Evolutionary conservation across 345 rosid genomes (phyloP).

Genomic region (Citrus inodora): DNA sequence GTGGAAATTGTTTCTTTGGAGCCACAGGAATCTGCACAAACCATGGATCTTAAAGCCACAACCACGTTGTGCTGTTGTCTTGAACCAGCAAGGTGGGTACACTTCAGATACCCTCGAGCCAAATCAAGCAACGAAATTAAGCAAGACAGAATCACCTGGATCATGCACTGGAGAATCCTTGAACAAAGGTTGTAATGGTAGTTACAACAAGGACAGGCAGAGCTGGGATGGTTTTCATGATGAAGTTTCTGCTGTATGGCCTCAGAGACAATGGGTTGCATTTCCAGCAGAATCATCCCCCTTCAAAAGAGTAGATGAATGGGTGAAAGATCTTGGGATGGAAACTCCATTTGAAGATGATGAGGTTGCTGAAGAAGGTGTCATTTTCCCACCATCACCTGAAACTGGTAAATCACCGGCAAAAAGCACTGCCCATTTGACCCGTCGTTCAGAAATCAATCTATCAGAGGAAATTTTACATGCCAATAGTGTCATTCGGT

Average conservation of each 20-base stretch:
- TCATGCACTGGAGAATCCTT: constrained; percentile 44
- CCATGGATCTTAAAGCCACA: constrained; percentile 38
- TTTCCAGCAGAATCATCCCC: constrained; percentile 64
- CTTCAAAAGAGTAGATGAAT: constrained; percentile 68
- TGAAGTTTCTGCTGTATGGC: constrained; percentile 51
- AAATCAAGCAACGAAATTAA: constrained; percentile 23
- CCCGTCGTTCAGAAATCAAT: constrained; percentile 34
- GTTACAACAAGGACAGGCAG: constrained; percentile 10
- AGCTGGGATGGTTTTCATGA: constrained; percentile 38
- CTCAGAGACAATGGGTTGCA: constrained; percentile 82
- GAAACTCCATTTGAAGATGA: constrained; percentile 29
- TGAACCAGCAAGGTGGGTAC: constrained; percentile 79
- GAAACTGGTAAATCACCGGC: constrained; percentile 39
- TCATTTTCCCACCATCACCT: constrained; percentile 51
- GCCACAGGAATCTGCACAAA: constrained; percentile 77
- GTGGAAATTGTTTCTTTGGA: constrained; percentile 96
- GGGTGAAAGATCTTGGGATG: constrained; percentile 70
- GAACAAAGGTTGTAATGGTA: constrained; percentile 15
- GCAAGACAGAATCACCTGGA: constrained; percentile 42
- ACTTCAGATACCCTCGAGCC: constrained; percentile 75
- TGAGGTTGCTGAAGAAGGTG: constrained; percentile 24
- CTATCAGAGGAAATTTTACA: constrained; percentile 59
- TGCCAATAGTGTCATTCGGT: constrained; percentile 68
- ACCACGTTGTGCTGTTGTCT: constrained; percentile 10
- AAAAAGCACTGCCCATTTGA: constrained; percentile 18